Evolutionary conservation across 2,329 filamentous ascomycete species (phyloP).

Genomic region (Seiridium unicorne): DNA sequence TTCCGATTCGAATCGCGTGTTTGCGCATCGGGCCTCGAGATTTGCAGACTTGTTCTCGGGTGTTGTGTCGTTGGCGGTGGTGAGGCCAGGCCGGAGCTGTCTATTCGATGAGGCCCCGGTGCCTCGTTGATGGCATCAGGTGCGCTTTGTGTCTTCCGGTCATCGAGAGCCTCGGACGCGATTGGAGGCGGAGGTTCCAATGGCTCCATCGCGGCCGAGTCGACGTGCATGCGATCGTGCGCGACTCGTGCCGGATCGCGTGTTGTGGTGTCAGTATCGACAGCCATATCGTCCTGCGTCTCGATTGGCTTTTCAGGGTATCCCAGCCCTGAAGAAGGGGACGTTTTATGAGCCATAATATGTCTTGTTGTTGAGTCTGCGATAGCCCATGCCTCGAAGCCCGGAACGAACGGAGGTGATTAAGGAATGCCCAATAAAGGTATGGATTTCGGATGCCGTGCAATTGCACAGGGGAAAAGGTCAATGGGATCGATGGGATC

Average conservation of each 20-base stretch:
- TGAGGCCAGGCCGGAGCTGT: not conserved
- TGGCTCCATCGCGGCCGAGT: not conserved
- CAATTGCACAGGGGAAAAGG: too few species aligned
- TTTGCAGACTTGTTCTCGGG: not conserved
- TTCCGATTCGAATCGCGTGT: slow-evolving; percentile 4
- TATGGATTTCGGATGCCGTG: too few species aligned
- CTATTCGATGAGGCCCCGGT: not conserved
- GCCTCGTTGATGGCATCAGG: not conserved
- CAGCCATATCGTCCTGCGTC: not conserved
- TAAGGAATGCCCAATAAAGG: too few species aligned
- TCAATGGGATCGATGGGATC: too few species aligned
- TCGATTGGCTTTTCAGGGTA: not conserved
- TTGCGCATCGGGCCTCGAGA: not conserved
- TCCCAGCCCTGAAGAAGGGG: not conserved
- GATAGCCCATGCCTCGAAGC: not conserved
- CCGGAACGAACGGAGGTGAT: not conserved
- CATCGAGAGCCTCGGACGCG: not conserved
- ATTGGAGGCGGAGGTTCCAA: not conserved
- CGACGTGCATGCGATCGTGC: not conserved
- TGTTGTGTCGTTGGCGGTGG: not conserved
- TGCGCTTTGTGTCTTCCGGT: slow-evolving; percentile 3
- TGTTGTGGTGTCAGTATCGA: not conserved
- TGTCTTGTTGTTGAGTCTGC: not conserved
- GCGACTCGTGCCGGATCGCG: not conserved
- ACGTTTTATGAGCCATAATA: not conserved